phyloP scores from a whole-genome alignment of 1,284 basidiomycete species.

The Phellopilus nigrolimitatus region DNA sequence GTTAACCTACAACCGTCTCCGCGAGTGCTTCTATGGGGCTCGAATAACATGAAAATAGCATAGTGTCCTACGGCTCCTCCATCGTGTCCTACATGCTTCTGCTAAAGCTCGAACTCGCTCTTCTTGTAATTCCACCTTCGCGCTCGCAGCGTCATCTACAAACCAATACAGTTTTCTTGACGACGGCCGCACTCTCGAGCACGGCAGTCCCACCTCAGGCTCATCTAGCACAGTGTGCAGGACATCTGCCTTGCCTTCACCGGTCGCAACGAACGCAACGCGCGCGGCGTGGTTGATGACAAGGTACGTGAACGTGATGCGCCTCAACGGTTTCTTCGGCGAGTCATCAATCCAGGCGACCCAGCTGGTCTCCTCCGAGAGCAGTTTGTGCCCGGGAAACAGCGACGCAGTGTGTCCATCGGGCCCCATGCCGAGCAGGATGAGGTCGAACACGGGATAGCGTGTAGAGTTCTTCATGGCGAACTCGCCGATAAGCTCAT shows the following conservation, averaged over 20 bases:
- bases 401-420: slow-evolving; percentile 97
- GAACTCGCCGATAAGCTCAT: slow-evolving; percentile 87
- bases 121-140: slow-evolving; percentile 49
- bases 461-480: slow-evolving; percentile 86
- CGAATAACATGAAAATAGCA: not conserved
- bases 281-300: slow-evolving; percentile 90
- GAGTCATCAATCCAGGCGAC: slow-evolving; percentile 91
- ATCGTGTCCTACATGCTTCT: not conserved
- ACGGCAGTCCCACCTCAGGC: slow-evolving; percentile 78
- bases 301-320: slow-evolving; percentile 89
- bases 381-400: slow-evolving; percentile 87
- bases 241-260: slow-evolving; percentile 80
- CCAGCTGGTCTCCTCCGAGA: slow-evolving; percentile 87
- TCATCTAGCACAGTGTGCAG: slow-evolving; percentile 74
- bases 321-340: slow-evolving; percentile 88
- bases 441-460: slow-evolving; percentile 93
- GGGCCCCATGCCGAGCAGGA: slow-evolving; percentile 89
- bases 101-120: slow-evolving; percentile 12
- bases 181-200: slow-evolving; percentile 59
- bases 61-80: not conserved
- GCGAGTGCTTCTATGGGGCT: not conserved
- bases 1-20: not conserved
- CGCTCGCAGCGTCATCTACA: slow-evolving; percentile 76
- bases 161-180: slow-evolving; percentile 93
- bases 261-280: slow-evolving; percentile 85